Conservation (phyloP, 2,329 filamentous ascomycete species). For the Domatiomyces catenatus region DNA sequence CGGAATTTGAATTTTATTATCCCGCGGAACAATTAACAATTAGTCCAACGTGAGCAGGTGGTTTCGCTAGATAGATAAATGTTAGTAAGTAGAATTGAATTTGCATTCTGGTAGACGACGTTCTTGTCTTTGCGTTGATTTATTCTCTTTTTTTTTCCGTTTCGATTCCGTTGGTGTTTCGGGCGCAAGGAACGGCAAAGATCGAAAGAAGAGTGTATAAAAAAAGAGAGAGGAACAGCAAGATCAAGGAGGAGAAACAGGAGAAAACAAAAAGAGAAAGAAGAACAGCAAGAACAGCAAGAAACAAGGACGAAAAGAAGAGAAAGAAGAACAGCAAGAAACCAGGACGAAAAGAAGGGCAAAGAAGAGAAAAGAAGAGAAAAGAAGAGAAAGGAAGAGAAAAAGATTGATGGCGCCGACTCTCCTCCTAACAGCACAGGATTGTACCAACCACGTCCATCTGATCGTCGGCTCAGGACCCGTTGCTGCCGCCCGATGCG, state of each 20-base stretch:
- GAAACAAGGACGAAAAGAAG: no score
- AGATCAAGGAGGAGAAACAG: no score
- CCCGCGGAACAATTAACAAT: neutral
- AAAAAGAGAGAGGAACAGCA: no score
- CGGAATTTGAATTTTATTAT: neutral
- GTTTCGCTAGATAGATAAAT: neutral
- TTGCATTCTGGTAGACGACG: no score
- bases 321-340: no score
- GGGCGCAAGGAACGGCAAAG: neutral
- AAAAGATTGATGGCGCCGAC: conserved; percentile 6
- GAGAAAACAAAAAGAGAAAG: no score
- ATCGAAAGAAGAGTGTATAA: no score
- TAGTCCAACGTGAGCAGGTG: neutral
- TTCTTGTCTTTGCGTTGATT: no score
- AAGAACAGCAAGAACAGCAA: no score
- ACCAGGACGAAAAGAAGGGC: no score
- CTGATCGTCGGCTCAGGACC: conserved; percentile 76
- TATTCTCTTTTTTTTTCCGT: neutral
- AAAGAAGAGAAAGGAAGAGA: no score
- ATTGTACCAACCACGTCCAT: conserved; percentile 38
- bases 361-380: no score
- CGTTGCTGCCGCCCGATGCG: conserved; percentile 69
- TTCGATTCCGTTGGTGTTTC: conserved; percentile 5
- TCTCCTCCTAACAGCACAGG: conserved; percentile 26
- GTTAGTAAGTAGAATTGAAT: neutral